Percentiles rank a stretch among this genome's conserved stretches.
These are phyloP conservation scores for Fusarium solani-melongenae DNA, from an alignment of 2,329 filamentous ascomycete genomes.

Conservation along the genomic window DNA sequence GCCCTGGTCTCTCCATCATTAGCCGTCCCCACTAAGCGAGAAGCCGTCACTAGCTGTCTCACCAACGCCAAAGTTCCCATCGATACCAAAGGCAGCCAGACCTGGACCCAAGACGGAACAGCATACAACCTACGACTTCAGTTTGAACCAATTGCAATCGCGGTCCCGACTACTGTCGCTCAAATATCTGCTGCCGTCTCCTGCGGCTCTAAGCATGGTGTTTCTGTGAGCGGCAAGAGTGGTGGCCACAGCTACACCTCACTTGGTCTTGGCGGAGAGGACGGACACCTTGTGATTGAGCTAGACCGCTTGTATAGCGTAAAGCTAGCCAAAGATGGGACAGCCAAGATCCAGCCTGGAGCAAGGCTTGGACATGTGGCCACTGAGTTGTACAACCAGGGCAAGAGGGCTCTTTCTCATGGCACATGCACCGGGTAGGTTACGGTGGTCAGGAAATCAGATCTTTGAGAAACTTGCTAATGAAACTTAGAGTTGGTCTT, in stretches of 20 bases:
- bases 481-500: conserved; percentile 39
- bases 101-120: conserved; percentile 49
- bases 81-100: conserved; percentile 26
- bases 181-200: conserved; percentile 59
- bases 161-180: conserved; percentile 46
- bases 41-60: conserved; percentile 44
- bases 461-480: conserved; percentile 3
- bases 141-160: conserved; percentile 47
- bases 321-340: conserved; percentile 34
- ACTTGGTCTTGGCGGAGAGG: conserved; percentile 56
- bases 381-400: conserved; percentile 53
- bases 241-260: conserved; percentile 67
- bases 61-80: conserved; percentile 40
- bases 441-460: background rate
- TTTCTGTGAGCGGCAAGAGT: conserved; percentile 62
- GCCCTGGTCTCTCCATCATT: background rate
- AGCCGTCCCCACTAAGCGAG: conserved; percentile 37
- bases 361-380: conserved; percentile 62
- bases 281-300: conserved; percentile 55
- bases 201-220: conserved; percentile 55
- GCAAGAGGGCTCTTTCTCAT: conserved; percentile 57
- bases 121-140: conserved; percentile 50
- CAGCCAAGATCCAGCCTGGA: conserved; percentile 53
- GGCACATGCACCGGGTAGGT: conserved; percentile 64
- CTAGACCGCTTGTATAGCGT: conserved; percentile 53